Base-by-base conservation (phyloP, 176 grass and related monocot species). In the Olyra latifolia region DNA sequence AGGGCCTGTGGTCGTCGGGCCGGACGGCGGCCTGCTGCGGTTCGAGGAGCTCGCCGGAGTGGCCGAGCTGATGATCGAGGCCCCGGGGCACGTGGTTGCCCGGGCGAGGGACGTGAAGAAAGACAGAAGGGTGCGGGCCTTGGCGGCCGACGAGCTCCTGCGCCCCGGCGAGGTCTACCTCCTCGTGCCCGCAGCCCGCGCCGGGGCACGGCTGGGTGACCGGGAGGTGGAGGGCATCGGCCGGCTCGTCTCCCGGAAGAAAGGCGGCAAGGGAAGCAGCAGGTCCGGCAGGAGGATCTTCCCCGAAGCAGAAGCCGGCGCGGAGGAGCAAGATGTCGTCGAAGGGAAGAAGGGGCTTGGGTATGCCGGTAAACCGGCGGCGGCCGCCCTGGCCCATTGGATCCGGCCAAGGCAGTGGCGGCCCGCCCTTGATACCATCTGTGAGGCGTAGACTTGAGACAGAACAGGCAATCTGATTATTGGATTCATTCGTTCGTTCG, bases 11-110 rank as follows among this genome's bases (percentile, higher is more conserved):
- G 30, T 89, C 6, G 35, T 92, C 11, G 39, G 57, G 48, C 40
- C 80, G 23, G 83, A 89, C 50, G 90, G 90, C 6, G 10, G 42
- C 12, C 57, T 62, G 54, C 15, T 35, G 24, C 22, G 19, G 28
- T 22, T 73, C 63, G 80, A 84, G 74, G 62, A 38, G 23, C 27
- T 8, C 70, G 63, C 80, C 0, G 75, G 41, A 4, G 80, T 64
- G 0, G 90, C 83, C 0, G 87, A 92, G 63, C 71, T 92, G 69
- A 92, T 92, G 90, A 75, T 92, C 83, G 65, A 89, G 63, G 80
- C 80, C 30, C 80, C 80, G 11, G 90, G 87, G 23, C 83, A 92
- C 83, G 70, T 87, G 11, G 87, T 89, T 17, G 83, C 27, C 0
- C 42, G 58, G 2, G 90, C 76, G 6, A 28, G 61, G 24, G 80